Base-by-base conservation (phyloP, 768 basidiomycete genomes). In the Boletus sensibilis region DNA sequence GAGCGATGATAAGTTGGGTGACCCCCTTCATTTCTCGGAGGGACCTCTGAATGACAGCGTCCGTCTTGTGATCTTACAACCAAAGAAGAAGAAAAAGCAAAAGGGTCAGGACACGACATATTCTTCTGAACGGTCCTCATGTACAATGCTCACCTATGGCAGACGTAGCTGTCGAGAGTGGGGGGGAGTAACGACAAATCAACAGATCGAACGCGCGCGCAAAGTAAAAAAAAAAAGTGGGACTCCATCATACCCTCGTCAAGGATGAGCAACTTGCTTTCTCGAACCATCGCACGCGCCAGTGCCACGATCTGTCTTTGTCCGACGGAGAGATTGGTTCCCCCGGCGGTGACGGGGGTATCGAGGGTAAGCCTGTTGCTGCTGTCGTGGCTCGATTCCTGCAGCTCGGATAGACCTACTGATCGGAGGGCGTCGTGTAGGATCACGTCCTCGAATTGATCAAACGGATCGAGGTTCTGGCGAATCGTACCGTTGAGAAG, bases 391-490 rank as follows among this genome's bases (percentile, higher is more conserved):
- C 53, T 64, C 34, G 59, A 62, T 20, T 54, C 51, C 45, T 71
- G 69, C 18, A 70, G 41, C 18, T 58, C 52, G 50, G 68, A 71
- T 9, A 76, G 66, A 7, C 78, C 79, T 0, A 76, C 76, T 3
- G 77, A 64, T 21, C 73, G 74, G 29, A 80, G 62, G 0, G 75
- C 76, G 23, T 70, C 68, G 56, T 78, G 70, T 14, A 80, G 64
- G 1, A 68, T 67, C 3, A 72, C 70, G 50, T 82, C 80, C 41
- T 81, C 77, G 53, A 76, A 69, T 59, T 82, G 75, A 5, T 67
- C 73, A 60, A 81, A 82, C 5, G 79, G 78, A 64, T 82, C 82
- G 25, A 82, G 69, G 62, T 78, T 82, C 55, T 75, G 72, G 31
- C 80, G 75, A 39, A 81, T 65, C 21, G 75, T 74, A 0, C 81